Evolutionary conservation across 352 stramenopile species (phyloP).

Genomic region (Phytophthora foliorum): DNA sequence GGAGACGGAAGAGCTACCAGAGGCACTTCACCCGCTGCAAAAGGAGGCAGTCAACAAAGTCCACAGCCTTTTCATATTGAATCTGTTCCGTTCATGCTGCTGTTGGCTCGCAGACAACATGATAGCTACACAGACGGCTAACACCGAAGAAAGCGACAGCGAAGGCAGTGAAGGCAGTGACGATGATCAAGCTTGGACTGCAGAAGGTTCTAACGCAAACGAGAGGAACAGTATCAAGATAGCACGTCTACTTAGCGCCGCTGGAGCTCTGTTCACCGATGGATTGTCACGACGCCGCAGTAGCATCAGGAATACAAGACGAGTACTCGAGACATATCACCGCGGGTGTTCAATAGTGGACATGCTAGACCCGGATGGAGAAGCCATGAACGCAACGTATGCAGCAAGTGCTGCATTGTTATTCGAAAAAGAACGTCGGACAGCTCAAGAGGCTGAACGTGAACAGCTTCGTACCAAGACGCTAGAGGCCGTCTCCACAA

Average conservation of each 20-base stretch:
- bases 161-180: conserved; percentile 4
- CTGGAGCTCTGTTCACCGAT: conserved; percentile 11
- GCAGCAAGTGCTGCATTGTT: conserved; percentile 51
- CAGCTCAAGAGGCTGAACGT: conserved; percentile 20
- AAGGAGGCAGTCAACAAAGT: conserved; percentile 47
- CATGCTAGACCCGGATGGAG: conserved; percentile 40
- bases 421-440: conserved; percentile 58
- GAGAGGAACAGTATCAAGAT: background rate
- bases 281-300: conserved; percentile 39
- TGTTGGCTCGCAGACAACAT: conserved; percentile 77
- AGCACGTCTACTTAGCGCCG: conserved; percentile 1
- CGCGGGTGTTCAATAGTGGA: conserved; percentile 38
- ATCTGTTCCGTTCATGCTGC: conserved; percentile 67
- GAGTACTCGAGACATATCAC: conserved; percentile 59
- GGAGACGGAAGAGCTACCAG: conserved; percentile 8
- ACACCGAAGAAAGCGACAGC: conserved; percentile 2
- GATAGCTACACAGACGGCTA: conserved; percentile 14
- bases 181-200: background rate
- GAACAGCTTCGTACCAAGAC: conserved; percentile 11
- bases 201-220: background rate
- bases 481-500: conserved; percentile 14
- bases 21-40: conserved; percentile 40
- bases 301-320: conserved; percentile 50
- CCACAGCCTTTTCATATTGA: conserved; percentile 61
- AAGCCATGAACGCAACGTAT: conserved; percentile 63